Percentiles rank a stretch among this genome's conserved stretches.
phyloP scores from a whole-genome alignment of 306 rosid species.

The Dalbergia oliveri region DNA sequence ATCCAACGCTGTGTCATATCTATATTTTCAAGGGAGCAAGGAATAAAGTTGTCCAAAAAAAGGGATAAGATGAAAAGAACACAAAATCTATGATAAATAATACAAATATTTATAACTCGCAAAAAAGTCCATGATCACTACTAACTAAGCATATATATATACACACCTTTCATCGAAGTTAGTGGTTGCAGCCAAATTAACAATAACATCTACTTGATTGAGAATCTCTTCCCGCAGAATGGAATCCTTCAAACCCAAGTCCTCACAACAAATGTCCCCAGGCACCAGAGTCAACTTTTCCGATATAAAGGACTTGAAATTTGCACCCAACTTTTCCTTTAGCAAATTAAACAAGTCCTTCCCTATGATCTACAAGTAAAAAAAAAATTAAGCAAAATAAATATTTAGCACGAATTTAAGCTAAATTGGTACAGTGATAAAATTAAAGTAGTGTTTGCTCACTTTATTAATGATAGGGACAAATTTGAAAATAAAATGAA shows the following conservation, averaged over 20 bases:
- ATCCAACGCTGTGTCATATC: conserved; percentile 73
- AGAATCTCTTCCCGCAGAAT: conserved; percentile 57
- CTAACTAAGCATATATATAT: not conserved
- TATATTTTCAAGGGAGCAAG: conserved; percentile 22
- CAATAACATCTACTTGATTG: conserved; percentile 59
- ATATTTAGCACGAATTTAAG: not conserved
- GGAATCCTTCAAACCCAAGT: conserved; percentile 64
- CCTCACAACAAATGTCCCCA: conserved; percentile 65
- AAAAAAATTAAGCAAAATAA: not conserved
- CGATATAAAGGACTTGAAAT: conserved; percentile 50
- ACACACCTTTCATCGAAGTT: conserved; percentile 78
- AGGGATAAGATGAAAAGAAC: not conserved
- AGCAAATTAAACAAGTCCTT: conserved; percentile 73
- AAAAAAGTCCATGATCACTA: not conserved
- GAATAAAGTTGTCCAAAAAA: not conserved
- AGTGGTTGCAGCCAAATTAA: conserved; percentile 85
- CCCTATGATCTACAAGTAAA: conserved; percentile 59
- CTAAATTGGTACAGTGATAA: not conserved
- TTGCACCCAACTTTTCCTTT: conserved; percentile 65
- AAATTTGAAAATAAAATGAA: not conserved
- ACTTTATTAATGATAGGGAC: not conserved
- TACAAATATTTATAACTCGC: not conserved
- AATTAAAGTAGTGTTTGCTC: not conserved
- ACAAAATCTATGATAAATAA: not conserved
- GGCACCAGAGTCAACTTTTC: conserved; percentile 68